These are phyloP conservation scores for Cadophora luteo-olivacea DNA, from an alignment of 2,329 filamentous ascomycete species.

Conservation along the genomic window DNA sequence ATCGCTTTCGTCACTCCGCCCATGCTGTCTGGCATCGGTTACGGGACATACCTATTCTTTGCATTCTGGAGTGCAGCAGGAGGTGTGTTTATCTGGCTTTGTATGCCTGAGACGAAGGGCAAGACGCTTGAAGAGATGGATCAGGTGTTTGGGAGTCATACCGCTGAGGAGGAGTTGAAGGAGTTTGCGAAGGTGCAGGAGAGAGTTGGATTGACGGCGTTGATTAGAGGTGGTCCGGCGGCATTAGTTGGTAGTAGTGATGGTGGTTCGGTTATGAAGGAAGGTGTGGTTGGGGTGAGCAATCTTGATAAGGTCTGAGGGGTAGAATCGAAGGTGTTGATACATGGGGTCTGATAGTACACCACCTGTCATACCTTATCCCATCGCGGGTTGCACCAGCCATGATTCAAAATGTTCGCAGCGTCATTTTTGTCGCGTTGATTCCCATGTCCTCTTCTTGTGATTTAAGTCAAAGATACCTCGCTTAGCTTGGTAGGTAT, in stretches of 20 bases:
- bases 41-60: slow-evolving; percentile 63
- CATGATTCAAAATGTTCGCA: no score
- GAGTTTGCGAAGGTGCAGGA: slow-evolving; percentile 20
- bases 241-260: background rate
- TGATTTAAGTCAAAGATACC: background rate
- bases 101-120: slow-evolving; percentile 60
- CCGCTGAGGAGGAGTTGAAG: slow-evolving; percentile 38
- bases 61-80: slow-evolving; percentile 53
- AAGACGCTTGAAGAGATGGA: slow-evolving; percentile 61
- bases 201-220: slow-evolving; percentile 20
- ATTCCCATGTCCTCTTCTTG: background rate
- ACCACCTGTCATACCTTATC: no score
- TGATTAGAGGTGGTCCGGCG: slow-evolving; percentile 13
- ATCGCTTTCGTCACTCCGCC: slow-evolving; percentile 54
- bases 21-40: slow-evolving; percentile 49
- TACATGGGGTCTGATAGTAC: no score
- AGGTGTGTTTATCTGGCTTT: slow-evolving; percentile 55
- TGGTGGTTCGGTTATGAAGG: background rate
- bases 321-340: background rate
- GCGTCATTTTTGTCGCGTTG: no score
- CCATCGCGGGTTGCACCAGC: no score
- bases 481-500: background rate
- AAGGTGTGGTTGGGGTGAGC: background rate
- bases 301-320: background rate
- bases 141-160: slow-evolving; percentile 53